phyloP scores from a whole-genome alignment of 2,329 filamentous ascomycete genomes.

The Xylariaceae sp. region DNA sequence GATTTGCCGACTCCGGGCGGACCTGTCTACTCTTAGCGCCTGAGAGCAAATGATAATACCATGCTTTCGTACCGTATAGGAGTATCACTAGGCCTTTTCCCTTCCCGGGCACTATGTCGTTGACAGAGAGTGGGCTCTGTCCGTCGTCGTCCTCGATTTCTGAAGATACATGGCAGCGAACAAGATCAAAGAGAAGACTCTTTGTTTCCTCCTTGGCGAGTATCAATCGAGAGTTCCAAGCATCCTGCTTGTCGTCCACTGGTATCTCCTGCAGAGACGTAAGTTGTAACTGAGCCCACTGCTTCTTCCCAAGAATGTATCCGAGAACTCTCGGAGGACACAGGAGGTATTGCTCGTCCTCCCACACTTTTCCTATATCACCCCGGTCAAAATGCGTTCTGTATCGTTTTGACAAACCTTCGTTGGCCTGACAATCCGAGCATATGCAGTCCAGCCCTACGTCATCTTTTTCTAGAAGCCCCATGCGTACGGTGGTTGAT shows the following conservation, averaged over 20 bases:
- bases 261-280: not conserved
- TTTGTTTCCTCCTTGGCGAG: constrained; percentile 1
- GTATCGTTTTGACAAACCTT: not conserved
- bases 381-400: too few species aligned
- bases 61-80: not conserved
- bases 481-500: too few species aligned
- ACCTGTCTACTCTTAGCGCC: not conserved
- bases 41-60: not conserved
- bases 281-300: constrained; percentile 4
- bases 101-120: constrained; percentile 3
- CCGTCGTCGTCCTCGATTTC: not conserved
- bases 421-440: constrained; percentile 1
- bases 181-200: constrained; percentile 1
- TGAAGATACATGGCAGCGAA: constrained; percentile 1
- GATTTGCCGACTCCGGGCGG: constrained; percentile 3
- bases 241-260: not conserved
- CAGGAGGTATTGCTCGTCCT: constrained; percentile 4
- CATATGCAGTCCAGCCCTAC: not conserved
- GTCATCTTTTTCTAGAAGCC: too few species aligned
- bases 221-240: constrained; percentile 2
- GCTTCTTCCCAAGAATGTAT: constrained; percentile 1
- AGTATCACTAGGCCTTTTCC: constrained; percentile 1
- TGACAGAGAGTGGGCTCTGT: not conserved
- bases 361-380: too few species aligned
- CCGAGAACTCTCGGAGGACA: constrained; percentile 6